These are phyloP conservation scores for Artomyces pyxidatus DNA, from an alignment of 768 basidiomycete genomes.

Conservation along the genomic window DNA sequence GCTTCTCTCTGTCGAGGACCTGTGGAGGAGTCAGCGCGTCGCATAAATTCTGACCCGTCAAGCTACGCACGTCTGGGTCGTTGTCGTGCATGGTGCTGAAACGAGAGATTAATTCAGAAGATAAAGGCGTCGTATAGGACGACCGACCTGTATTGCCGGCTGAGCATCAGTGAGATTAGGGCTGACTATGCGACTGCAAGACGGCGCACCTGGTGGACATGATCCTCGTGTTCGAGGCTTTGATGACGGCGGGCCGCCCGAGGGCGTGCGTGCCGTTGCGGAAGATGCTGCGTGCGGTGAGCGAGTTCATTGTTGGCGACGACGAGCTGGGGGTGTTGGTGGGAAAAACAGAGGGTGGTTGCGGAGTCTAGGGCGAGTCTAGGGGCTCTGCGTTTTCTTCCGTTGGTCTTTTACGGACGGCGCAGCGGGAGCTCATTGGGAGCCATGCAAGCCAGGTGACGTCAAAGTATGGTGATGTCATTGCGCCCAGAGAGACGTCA, in stretches of 20 bases:
- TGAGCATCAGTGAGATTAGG: background rate
- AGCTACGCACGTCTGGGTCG: constrained; percentile 37
- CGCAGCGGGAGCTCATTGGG: background rate
- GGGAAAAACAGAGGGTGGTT: background rate
- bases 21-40: constrained; percentile 18
- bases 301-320: background rate
- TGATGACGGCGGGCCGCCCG: constrained; percentile 5
- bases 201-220: constrained; percentile 2
- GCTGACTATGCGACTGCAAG: background rate
- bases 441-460: too few relatives aligned
- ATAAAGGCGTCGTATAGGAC: background rate
- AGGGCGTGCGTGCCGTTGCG: constrained; percentile 13
- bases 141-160: constrained; percentile 11
- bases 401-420: background rate
- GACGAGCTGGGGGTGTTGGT: background rate
- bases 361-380: background rate
- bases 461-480: background rate
- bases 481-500: too few relatives aligned
- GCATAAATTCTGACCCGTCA: background rate
- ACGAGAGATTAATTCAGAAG: too few relatives aligned
- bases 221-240: background rate
- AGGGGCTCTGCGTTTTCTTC: background rate
- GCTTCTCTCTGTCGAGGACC: constrained; percentile 47
- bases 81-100: constrained; percentile 50
- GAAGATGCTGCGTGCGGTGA: constrained; percentile 11